phyloP scores from a whole-genome alignment of 1,284 basidiomycete species.

The Ceratobasidium sp. region DNA sequence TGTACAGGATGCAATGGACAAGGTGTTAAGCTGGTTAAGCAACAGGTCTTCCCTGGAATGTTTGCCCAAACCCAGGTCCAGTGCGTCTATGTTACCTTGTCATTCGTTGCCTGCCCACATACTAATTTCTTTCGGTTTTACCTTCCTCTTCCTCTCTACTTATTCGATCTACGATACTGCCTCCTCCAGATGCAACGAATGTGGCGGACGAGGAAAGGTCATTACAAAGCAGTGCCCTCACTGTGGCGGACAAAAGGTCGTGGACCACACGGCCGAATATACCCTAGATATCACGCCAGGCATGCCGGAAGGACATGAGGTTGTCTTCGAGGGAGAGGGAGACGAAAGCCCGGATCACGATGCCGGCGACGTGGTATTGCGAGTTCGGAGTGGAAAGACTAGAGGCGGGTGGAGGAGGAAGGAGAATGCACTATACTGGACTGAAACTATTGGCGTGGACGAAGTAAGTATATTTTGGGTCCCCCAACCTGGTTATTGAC shows the following conservation, averaged over 20 bases:
- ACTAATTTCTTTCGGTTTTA: too few species aligned
- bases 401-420: constrained; percentile 86
- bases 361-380: constrained; percentile 87
- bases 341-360: constrained; percentile 95
- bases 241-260: constrained; percentile 83
- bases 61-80: constrained; percentile 82
- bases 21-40: constrained; percentile 84
- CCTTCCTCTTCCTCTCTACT: not conserved
- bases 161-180: not conserved
- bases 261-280: constrained; percentile 84
- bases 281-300: constrained; percentile 86
- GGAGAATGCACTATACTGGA: constrained; percentile 89
- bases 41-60: constrained; percentile 97
- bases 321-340: constrained; percentile 91
- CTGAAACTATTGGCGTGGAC: constrained; percentile 86
- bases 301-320: constrained; percentile 90
- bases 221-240: constrained; percentile 82
- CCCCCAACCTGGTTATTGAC: constrained; percentile 19
- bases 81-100: too few species aligned
- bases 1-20: constrained; percentile 85
- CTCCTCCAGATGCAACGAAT: constrained; percentile 69
- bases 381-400: constrained; percentile 79
- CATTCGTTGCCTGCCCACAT: too few species aligned
- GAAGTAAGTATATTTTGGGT: constrained; percentile 67
- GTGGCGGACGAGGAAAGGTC: constrained; percentile 81